phyloP scores from a whole-genome alignment of 331 rosid species.

The Acacia pycnantha region DNA sequence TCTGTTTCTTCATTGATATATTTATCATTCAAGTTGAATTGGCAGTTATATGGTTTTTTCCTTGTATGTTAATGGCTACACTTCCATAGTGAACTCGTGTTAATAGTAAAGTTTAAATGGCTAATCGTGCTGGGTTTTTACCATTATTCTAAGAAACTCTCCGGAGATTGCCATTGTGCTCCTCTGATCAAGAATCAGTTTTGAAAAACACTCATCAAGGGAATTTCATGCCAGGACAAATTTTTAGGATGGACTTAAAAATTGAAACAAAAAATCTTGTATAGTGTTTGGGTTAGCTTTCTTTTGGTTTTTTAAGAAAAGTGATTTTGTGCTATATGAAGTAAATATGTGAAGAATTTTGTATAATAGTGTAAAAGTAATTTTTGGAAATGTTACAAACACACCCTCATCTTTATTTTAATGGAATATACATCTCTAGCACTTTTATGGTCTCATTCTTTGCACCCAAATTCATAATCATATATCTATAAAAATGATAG shows the following conservation, averaged over 20 bases:
- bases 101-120: not conserved
- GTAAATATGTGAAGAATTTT: no score
- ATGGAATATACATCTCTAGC: not conserved
- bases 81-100: not conserved
- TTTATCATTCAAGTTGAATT: not conserved
- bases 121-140: not conserved
- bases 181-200: not conserved
- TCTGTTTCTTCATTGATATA: not conserved
- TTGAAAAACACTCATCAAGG: not conserved
- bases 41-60: conserved; percentile 13
- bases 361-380: no score
- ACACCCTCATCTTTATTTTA: not conserved
- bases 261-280: not conserved
- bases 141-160: not conserved
- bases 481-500: no score
- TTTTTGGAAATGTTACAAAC: no score
- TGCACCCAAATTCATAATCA: no score
- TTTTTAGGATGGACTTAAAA: not conserved
- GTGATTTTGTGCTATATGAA: no score
- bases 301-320: no score
- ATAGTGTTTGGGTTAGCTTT: no score
- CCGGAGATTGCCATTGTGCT: not conserved
- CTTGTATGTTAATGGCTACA: not conserved
- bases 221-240: not conserved
- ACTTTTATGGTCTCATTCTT: not conserved